Base-by-base conservation (phyloP, 2,329 filamentous ascomycete species). In the Ophiobolus disseminans region DNA sequence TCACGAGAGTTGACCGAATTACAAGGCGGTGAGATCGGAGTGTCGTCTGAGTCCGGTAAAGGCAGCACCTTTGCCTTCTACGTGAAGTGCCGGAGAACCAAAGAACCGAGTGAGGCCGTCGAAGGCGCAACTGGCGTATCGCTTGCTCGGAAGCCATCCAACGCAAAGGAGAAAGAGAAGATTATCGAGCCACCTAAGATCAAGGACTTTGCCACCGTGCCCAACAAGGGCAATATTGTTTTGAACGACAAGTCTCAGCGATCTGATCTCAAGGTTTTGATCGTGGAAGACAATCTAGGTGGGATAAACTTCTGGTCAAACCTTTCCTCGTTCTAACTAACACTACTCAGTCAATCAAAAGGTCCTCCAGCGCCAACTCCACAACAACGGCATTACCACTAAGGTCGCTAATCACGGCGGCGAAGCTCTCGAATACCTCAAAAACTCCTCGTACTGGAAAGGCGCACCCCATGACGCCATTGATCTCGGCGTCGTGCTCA, bases 31-130 rank as follows among this genome's bases (percentile, higher is more conserved):
- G 86, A 89, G 51, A 91, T 94, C 37, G 89, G 89, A 2, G 86
- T 93, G 2, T 79, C 81, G 1, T 89, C 86, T 0, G 76, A 82
- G 52, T 81, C 84, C 48, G 88, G 86, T 10, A 78, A 83, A 28
- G 89, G 89, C 30, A 89, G 86, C 69, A 89, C 84, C 0, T 91
- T 91, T 69, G 86, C 84, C 21, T 91, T 92, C 68, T 91, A 90
- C 66, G 81, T 91, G 68, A 87, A 86, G 55, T 83, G 84, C 44
- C 83, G 84, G 62, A 85, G 81, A 74, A 84, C 78, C 32, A 57
- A 50, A 4, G 63, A 73, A 22, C 74, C 75, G 32, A 65, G 48
- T 53, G 68, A 73, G 30, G 45, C 47, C 1, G 50, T 60, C 1
- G 70, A 73, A 16, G 55, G 55, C 26, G 37, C 68, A n/a, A 60